Base-by-base conservation (phyloP, 164 flowering plant species). In the Protea cynaroides region DNA sequence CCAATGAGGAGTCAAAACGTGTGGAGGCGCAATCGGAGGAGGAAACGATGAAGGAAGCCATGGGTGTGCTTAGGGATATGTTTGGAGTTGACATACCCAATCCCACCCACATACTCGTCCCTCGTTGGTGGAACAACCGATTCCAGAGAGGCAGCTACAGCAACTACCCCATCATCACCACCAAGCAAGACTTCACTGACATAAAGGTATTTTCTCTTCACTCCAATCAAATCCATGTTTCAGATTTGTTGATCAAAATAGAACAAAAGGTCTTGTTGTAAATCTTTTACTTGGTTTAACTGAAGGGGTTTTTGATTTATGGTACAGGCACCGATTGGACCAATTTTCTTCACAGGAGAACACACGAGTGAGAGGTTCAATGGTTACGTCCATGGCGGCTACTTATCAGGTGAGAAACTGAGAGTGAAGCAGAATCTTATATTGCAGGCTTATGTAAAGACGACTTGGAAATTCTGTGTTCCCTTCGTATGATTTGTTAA, bases 91-190 rank as follows among this genome's bases (percentile, higher is more conserved):
- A 83, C 54, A 75, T 90, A 62, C 98, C 96, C 11, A 74, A 82
- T 54, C 96, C 98, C 62, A 78, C 69, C 0, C 79, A 83, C 57
- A 88, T 93, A 25, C 81, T 84, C 23, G 96, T 93, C 55, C 98
- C 98, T 46, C 89, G 89, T n/a, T 93, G 98, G 98, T 93, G 93
- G 93, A 90, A 75, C 71, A 88, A 93, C 69, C 76, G 94, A 34
- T 93, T 93, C 79, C 98, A 93, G 79, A 85, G 94, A 49, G 94
- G 98, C 40, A 88, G 98, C 81, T 93, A 93, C 69, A 90, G 96
- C 75, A 90, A 93, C 69, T 93, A 90, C 74, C 96, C 96, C 53
- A 76, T 90, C 40, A 74, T 84, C 23, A 72, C 79, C 25, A 78
- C 84, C 57, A 69, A 69, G 25, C 83, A 83, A 71, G 82, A 76